A percentile compares a stretch with the other conserved stretches of the same genome.
Conservation (phyloP, 768 basidiomycete species). For the Jaapia argillacea region DNA sequence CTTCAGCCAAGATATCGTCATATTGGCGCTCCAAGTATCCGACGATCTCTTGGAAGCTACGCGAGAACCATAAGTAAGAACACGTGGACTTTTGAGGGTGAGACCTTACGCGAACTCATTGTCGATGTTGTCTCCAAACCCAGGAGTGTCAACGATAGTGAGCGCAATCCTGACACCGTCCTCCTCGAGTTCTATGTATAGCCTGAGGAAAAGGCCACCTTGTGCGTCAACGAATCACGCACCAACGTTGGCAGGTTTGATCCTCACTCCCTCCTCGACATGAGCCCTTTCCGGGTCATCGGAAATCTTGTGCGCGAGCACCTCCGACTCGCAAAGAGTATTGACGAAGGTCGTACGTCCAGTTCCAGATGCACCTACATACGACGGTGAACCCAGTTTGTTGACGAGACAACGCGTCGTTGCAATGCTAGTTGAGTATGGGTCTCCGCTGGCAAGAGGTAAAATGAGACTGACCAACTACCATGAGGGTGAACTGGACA, state of each 20-base stretch:
- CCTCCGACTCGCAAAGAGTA: conserved; percentile 95
- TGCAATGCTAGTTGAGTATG: conserved; percentile 11
- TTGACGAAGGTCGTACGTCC: conserved; percentile 98
- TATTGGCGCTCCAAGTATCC: conserved; percentile 97
- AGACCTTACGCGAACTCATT: conserved; percentile 81
- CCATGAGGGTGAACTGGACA: conserved; percentile 96
- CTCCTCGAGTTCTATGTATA: conserved; percentile 79
- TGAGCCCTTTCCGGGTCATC: conserved; percentile 86
- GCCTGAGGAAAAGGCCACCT: too few relatives aligned
- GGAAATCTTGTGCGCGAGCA: conserved; percentile 78
- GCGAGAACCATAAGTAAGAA: conserved; percentile 3
- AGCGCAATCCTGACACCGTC: conserved; percentile 97
- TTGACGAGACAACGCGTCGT: conserved; percentile 8
- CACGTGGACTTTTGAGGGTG: conserved; percentile 1
- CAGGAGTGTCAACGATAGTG: conserved; percentile 97
- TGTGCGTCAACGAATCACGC: conserved; percentile 20
- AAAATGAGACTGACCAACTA: conserved; percentile 66
- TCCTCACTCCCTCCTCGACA: conserved; percentile 87
- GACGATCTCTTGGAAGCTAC: conserved; percentile 93
- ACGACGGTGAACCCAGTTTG: conserved; percentile 5
- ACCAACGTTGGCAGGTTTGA: conserved; percentile 94
- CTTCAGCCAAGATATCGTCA: conserved; percentile 96
- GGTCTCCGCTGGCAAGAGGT: too few relatives aligned
- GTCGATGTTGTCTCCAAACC: conserved; percentile 98
- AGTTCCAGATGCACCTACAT: conserved; percentile 88